Conservation (phyloP, 257 asterid species). For the Solanum dulcamara region DNA sequence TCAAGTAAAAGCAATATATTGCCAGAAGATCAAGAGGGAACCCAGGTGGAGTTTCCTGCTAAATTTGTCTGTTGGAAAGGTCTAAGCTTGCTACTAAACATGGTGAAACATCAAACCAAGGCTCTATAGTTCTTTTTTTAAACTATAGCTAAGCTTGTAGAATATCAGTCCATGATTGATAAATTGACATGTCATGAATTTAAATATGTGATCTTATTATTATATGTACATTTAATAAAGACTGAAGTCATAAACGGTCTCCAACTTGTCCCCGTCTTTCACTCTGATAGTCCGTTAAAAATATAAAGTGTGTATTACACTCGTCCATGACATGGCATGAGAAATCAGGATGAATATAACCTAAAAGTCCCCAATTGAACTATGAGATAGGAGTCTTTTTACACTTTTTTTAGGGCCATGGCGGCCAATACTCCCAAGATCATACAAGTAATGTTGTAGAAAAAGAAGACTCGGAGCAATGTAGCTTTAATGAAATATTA, state of each 20-base stretch:
- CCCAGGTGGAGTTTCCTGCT: constrained; percentile 19
- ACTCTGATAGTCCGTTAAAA: neutral
- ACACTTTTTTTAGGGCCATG: neutral
- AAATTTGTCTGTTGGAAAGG: constrained; percentile 34
- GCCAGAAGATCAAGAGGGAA: constrained; percentile 9
- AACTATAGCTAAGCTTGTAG: neutral
- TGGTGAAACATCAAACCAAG: neutral
- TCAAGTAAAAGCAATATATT: constrained; percentile 6
- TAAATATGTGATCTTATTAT: neutral
- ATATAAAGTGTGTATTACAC: neutral
- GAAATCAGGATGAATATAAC: too few relatives aligned
- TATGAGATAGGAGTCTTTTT: neutral
- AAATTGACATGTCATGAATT: neutral
- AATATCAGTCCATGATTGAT: neutral
- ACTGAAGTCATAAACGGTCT: neutral
- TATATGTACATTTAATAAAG: neutral
- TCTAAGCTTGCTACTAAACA: constrained; percentile 2
- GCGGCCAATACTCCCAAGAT: neutral
- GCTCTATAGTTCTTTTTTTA: constrained; percentile 2
- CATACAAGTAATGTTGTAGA: neutral
- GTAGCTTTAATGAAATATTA: neutral
- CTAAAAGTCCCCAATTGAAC: neutral
- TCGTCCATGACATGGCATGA: neutral
- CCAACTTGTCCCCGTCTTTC: neutral
- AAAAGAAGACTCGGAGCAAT: neutral